Evolutionary conservation across 768 basidiomycete genomes (phyloP), one percentile per base, ranked within the genome.

Genomic region (Trametes maxima): DNA sequence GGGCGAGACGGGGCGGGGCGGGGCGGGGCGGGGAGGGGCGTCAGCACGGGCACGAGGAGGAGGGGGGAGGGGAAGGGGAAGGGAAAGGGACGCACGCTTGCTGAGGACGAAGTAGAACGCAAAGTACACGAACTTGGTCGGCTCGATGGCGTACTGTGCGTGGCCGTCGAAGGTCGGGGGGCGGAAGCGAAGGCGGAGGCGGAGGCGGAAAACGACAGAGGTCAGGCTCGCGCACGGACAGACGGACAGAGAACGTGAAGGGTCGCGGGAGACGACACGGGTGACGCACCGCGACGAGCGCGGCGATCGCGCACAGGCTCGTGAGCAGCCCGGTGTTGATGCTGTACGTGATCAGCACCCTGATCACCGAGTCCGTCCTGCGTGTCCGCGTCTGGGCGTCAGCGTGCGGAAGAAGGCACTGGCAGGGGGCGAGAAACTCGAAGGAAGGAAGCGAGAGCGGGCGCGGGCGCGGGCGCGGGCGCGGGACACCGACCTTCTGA

Each of bases 321-420:
- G 66, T 67, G 24, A 67, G 35, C 44, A 67, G 21, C 1, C 66
- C 60, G 16, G 66, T 67, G 50, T 67, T 67, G 45, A 67, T 57
- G 25, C 66, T 64, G 21, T 67, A 67, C 45, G 52, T 25, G 49
- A 67, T 60, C 53, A 67, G 45, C 14, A 62, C 19, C 4, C 37
- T 5, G 17, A 67, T 62, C 17, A 64, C 42, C 10, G 59, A 62
- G 63, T 67, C 66, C 45, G 66, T 59, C 43, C 66, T 67, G 37
- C 16, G 40, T 8, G 14, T n/a, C 19, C 19, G 24, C 7, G 11
- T 54, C 36, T 21, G 28, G 28, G 28, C 36, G 55, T 60, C 46
- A 37, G 21, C 33, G 13, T 35, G 44, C 33, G n/a, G n/a, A n/a
- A n/a, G n/a, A n/a, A n/a, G n/a, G n/a, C n/a, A n/a, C n/a, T n/a